Conservation (phyloP, 202 grass and related monocot genomes). For the Setaria italica region DNA sequence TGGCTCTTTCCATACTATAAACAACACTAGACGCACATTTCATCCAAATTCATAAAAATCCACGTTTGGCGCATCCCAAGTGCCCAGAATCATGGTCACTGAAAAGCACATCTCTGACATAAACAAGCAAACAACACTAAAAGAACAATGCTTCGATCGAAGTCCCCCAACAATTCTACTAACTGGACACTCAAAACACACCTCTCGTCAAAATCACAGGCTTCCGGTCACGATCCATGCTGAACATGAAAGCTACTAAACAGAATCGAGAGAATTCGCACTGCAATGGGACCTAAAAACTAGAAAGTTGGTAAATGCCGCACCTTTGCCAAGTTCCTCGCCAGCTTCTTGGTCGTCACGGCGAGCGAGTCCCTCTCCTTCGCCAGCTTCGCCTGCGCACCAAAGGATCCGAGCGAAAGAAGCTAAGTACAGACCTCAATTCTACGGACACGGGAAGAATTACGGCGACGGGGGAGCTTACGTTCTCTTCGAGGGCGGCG, state of each 20-base stretch:
- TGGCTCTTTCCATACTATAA: not conserved
- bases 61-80: not conserved
- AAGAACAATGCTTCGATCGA: not conserved
- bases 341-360: constrained; percentile 67
- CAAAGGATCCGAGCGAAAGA: constrained; percentile 16
- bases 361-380: constrained; percentile 84
- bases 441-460: not conserved
- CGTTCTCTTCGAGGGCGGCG: constrained; percentile 74
- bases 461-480: constrained; percentile 31
- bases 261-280: constrained; percentile 11
- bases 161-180: not conserved
- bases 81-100: constrained; percentile 13
- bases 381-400: constrained; percentile 71
- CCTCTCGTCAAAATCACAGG: constrained; percentile 1
- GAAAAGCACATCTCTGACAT: constrained; percentile 9
- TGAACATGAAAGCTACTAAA: not conserved
- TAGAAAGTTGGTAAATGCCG: constrained; percentile 16
- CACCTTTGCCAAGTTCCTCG: constrained; percentile 90
- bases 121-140: constrained; percentile 12
- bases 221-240: not conserved
- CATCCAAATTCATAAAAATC: constrained; percentile 24
- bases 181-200: not conserved
- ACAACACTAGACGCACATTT: not conserved
- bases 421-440: not conserved
- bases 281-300: constrained; percentile 1